Evolutionary conservation across 352 stramenopile species (phyloP), one percentile per base, ranked within the genome.

Genomic region (Phytophthora rubi): DNA sequence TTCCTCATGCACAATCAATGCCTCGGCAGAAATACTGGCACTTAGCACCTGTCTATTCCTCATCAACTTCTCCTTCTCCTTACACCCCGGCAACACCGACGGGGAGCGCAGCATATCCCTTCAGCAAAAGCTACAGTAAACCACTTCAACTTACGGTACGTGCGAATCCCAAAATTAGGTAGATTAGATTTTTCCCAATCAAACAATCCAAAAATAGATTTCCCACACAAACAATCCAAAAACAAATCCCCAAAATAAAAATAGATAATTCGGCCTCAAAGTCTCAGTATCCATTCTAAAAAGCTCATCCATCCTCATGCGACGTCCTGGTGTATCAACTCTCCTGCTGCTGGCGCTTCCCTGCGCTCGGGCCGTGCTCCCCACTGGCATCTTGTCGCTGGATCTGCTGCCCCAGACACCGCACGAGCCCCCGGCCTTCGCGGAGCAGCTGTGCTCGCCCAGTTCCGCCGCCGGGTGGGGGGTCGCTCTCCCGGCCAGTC

Each of bases 381-480:
- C 83, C 23, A 87, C 76, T 9, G 83, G 77, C 10, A 37, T 73
- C 16, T 49, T 87, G 16, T 81, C 75, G 39, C 71, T 91, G 42
- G 68, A 82, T 18, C 44, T 89, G 39, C 62, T 77, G 3, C 61
- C 68, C 23, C 62, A 75, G 59, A 62, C 65, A 0, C 28, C 51
- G 0, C 47, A 62, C 18, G 53, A 66, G 44, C 61, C 81, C 42
- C 71, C 72, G 45, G 44, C 48, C 53, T 86, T 91, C 45, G 68
- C 65, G 0, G 65, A 82, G n/a, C 76, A 90, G 44, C 70, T 91
- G 15, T 88, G 83, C 16, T 65, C 82, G 54, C 83, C 86, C 32
- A 92, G 83, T 53, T 53, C 59, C 54, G 59, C 68, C 39, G 76
- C 83, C 3, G 86, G 82, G 13, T 93, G 86, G 86, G 86, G 86